Evolutionary conservation across 257 asterid genomes (phyloP).

Genomic region (Solanum clarkiae): DNA sequence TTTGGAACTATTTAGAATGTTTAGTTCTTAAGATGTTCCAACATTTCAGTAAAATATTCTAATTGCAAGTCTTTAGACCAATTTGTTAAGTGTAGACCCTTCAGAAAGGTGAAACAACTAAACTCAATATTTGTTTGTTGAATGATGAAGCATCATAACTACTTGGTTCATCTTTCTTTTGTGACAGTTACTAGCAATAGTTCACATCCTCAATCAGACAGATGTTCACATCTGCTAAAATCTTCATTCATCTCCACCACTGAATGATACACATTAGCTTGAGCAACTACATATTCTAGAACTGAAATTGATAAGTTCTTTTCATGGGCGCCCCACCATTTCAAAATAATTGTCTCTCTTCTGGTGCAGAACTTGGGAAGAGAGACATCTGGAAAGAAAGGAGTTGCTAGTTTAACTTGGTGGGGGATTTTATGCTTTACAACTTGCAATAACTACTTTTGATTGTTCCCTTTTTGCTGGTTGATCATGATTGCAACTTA

Average conservation of each 20-base stretch:
- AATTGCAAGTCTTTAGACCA: background rate
- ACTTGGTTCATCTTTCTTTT: background rate
- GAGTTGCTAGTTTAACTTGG: background rate
- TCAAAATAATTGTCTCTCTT: background rate
- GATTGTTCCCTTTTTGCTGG: background rate
- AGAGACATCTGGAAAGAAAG: slow-evolving; percentile 15
- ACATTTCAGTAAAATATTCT: background rate
- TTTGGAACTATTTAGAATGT: background rate
- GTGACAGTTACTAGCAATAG: background rate
- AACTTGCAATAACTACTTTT: background rate
- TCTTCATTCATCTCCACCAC: background rate
- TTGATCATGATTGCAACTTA: background rate
- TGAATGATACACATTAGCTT: background rate
- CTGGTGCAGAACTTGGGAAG: background rate
- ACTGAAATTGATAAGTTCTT: slow-evolving; percentile 7
- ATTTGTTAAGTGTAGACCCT: background rate
- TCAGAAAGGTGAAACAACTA: background rate
- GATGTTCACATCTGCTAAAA: background rate
- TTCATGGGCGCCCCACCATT: slow-evolving; percentile 5
- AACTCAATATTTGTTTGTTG: background rate
- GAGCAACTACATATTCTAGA: background rate
- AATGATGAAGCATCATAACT: background rate
- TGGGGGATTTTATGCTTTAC: background rate
- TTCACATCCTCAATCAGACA: background rate
- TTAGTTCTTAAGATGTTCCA: background rate